These are phyloP conservation scores for Ambrosiella xylebori DNA, from an alignment of 2,329 filamentous ascomycete genomes.

Conservation along the genomic window DNA sequence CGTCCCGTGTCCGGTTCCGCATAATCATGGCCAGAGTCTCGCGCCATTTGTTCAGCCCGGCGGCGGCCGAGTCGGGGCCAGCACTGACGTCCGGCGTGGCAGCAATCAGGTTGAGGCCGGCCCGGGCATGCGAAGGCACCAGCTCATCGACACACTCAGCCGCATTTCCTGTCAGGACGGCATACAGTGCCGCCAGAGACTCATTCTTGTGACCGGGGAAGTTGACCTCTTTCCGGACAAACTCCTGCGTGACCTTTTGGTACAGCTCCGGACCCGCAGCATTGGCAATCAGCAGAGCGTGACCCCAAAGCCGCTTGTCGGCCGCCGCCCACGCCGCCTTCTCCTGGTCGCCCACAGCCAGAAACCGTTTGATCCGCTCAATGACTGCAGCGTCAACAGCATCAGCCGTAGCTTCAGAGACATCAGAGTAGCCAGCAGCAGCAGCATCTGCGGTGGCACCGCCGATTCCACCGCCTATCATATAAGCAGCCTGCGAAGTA, in stretches of 20 bases:
- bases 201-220: conserved; percentile 63
- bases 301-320: conserved; percentile 87
- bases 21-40: conserved; percentile 76
- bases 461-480: not conserved
- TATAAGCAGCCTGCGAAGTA: not conserved
- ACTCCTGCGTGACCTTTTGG: conserved; percentile 88
- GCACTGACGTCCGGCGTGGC: conserved; percentile 41
- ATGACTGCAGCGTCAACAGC: conserved; percentile 51
- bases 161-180: conserved; percentile 81
- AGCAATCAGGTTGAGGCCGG: conserved; percentile 79
- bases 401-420: conserved; percentile 33
- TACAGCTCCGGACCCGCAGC: conserved; percentile 67
- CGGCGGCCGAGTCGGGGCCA: conserved; percentile 44
- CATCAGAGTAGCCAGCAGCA: no score
- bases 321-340: conserved; percentile 87
- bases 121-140: conserved; percentile 78
- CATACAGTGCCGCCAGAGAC: conserved; percentile 78
- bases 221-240: conserved; percentile 88
- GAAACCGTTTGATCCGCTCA: conserved; percentile 52
- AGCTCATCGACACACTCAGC: conserved; percentile 94
- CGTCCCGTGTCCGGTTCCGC: conserved; percentile 63
- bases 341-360: conserved; percentile 70
- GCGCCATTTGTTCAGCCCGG: conserved; percentile 82
- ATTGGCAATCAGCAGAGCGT: conserved; percentile 77
- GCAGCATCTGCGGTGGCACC: not conserved